Evolutionary conservation across 345 rosid species (phyloP), one percentile per base, ranked within the genome.

Genomic region (Linum usitatissimum): DNA sequence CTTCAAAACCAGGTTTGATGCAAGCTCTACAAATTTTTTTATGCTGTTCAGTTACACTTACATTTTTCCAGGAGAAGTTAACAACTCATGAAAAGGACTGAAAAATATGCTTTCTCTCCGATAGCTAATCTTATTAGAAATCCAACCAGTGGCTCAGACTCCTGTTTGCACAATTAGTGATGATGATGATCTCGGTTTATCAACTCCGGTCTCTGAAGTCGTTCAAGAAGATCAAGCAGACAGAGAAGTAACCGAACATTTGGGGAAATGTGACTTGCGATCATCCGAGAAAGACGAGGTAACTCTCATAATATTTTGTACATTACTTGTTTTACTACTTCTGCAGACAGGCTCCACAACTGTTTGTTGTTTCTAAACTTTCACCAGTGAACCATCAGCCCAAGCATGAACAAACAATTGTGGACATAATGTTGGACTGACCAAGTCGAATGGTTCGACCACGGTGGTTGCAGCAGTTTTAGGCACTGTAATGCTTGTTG

Each of bases 161-260:
- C 69, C 60, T 66, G 67, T 64, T 21, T 42, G 63, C 65, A 59
- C 3, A 66, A 71, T 45, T 10, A 45, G 51, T 15, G 51, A 60
- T 18, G 56, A 66, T 66, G 42, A 48, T 60, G 77, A 73, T 62
- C 49, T 71, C 66, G 75, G 68, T 60, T 78, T 78, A 65, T 76
- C 74, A 64, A 66, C 61, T 68, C 20, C 80, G 23, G 57, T 60
- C 57, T 78, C 80, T 54, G 81, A 75, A 61, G 76, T 72, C 48
- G 61, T 64, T 53, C 78, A 73, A 68, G 78, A 63, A 60, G 76
- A 72, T 55, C 62, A 73, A 18, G 53, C 57, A 7, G 70, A 74
- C 38, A 78, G 75, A 34, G 73, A 64, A 18, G 70, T 64, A 60
- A 64, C 18, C 6, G 38, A 34, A 34, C 38, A 34, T 5, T 34